Base-by-base conservation (phyloP, 345 rosid genomes). In the Hypericum androsaemum region DNA sequence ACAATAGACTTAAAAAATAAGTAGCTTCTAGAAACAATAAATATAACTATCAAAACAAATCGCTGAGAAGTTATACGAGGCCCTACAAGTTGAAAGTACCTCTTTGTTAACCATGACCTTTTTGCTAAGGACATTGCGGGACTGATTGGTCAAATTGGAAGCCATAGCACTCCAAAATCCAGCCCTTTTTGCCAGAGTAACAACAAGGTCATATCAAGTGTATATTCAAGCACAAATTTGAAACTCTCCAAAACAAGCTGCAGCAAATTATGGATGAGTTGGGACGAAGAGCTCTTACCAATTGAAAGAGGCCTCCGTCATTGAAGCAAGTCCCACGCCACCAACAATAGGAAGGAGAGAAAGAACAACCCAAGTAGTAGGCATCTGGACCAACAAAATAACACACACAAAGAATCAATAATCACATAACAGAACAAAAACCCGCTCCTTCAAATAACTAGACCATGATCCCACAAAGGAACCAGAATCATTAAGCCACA, bases 101-200 rank as follows among this genome's bases (percentile, higher is more conserved):
- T 92, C 98, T 71, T 85, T 80, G 51, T 82, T 94, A 38, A 82
- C 84, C 99, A 94, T 94, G 69, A 94, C 83, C 64, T 88, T 94
- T 64, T 94, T 94, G 75, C 95, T 86, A 37, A 86, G 82, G 53
- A 86, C 95, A 39, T 86, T 86, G 54, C 95, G 90, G 56, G 92
- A 86, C 62, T 86, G 95, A 61, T 83, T 83, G 37, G 86, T 60
- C 74, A 86, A 70, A 74, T 86, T 86, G 53, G 95, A 86, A 56
- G 95, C 95, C 95, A 86, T 86, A 45, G 95, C 95, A 71, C 76
- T 86, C 84, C 81, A 72, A 60, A 86, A 86, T 41, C 95, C 95
- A 71, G 82, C 84, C 95, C 95, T 86, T 56, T 58, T 5, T 10
- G 37, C 15, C 14, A 49, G 35, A 58, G 14, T 52, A 8, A 46